Base-by-base conservation (phyloP, 371 early-diverging fungal species). In the Apophysomyces elegans region DNA sequence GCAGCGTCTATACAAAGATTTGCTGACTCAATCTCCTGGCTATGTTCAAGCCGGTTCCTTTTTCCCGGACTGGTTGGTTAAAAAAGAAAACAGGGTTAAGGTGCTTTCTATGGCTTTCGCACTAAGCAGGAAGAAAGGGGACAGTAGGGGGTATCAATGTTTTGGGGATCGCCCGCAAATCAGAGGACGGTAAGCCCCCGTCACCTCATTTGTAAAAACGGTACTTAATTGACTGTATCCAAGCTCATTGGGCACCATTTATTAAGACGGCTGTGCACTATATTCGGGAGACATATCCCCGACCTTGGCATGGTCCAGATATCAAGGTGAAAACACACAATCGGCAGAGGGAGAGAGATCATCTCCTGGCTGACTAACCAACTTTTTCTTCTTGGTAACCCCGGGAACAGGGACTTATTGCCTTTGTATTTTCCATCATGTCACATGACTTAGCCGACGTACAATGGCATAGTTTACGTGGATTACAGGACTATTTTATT, bases 181-280 rank as follows among this genome's bases (percentile, higher is more conserved):
- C 85, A 18, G 89, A 86, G 63, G 85, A 78, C 61, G 84, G 88
- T 84, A 69, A 39, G 39, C 11, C 37, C 56, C 35, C 36, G 45
- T 26, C 26, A 18, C 59, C 12, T 21, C 32, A 26, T 26, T 26
- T 26, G 32, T 26, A 26, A 11, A 39, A 35, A 16, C 14, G 39
- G 1, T 39, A 12, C 32, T 46, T 37, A 11, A 36, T 60, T 60
- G 37, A 56, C 44, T 39, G 14, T 62, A 38, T 47, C 46, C 16
- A 21, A 88, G 95, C 95, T 7, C 95, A 95, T 74, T 95, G 95
- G 95, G 90, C 91, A 35, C 86, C 89, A 12, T 94, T 95, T 70
- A 87, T 91, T 59, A 83, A 84, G 59, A 77, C 84, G 13, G 87
- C 91, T 0, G 69, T 92, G 7, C 66, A 76, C 9, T 85, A 91